phyloP scores from a whole-genome alignment of 1,139 yeast species.

The Lodderomyces orthopsilosis region DNA sequence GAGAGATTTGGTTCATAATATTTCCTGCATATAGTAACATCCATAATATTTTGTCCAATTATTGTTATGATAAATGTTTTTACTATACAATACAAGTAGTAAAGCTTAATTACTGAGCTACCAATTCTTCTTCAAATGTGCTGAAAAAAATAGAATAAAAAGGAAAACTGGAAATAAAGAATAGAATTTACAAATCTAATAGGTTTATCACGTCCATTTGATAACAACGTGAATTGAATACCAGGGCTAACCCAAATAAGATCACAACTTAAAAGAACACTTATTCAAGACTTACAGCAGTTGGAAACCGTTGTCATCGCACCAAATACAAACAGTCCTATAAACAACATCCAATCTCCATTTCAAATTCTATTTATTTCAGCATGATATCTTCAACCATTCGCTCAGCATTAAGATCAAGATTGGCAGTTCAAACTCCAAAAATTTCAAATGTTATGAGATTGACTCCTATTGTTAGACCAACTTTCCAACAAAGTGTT shows the following conservation, averaged over 20 bases:
- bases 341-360: background rate
- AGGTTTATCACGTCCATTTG: background rate
- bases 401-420: conserved; percentile 54
- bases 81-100: background rate
- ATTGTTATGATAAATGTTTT: conserved; percentile 3
- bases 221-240: background rate
- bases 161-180: background rate
- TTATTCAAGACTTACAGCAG: background rate
- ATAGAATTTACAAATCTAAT: background rate
- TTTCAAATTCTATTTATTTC: background rate
- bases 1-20: no score
- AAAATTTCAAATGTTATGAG: conserved; percentile 19
- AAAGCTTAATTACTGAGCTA: background rate
- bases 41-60: conserved; percentile 1
- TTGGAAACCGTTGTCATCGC: background rate
- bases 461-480: conserved; percentile 18
- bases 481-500: conserved; percentile 9
- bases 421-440: conserved; percentile 28
- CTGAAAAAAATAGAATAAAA: background rate
- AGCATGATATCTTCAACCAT: conserved; percentile 48
- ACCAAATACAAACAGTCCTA: background rate
- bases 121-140: background rate
- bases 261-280: no score
- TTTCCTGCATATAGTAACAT: background rate
- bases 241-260: background rate